Percentiles rank a stretch among this genome's conserved stretches.
Evolutionary conservation across 1,284 basidiomycete species (phyloP).

Genomic region (Phellopilus nigrolimitatus): DNA sequence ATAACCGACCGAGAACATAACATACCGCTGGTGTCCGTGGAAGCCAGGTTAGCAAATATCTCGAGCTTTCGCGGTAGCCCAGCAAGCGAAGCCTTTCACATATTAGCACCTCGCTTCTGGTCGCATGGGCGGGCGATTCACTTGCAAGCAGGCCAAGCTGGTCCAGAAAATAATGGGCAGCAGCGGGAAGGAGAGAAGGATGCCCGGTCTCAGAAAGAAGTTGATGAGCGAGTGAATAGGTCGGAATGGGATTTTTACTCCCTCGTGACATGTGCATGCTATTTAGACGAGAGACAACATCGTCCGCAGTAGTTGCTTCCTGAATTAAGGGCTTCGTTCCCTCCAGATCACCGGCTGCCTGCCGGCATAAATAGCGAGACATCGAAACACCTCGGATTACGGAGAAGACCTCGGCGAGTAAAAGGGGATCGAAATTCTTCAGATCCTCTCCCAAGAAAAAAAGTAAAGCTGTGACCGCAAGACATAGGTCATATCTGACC

Average conservation of each 20-base stretch:
- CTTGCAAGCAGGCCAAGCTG: slow-evolving; percentile 60
- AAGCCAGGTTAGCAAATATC: slow-evolving; percentile 67
- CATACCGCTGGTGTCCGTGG: slow-evolving; percentile 71
- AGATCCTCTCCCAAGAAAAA: slow-evolving; percentile 65
- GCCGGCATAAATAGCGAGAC: slow-evolving; percentile 53
- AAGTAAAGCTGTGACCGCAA: slow-evolving; percentile 62
- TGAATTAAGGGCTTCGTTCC: slow-evolving; percentile 27
- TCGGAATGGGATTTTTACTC: slow-evolving; percentile 43
- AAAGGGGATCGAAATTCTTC: slow-evolving; percentile 53
- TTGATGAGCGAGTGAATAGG: slow-evolving; percentile 68
- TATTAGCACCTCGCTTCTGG: slow-evolving; percentile 64
- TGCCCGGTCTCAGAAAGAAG: slow-evolving; percentile 53
- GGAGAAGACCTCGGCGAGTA: slow-evolving; percentile 70
- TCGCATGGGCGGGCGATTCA: slow-evolving; percentile 57
- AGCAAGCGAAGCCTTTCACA: slow-evolving; percentile 64
- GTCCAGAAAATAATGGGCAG: slow-evolving; percentile 67
- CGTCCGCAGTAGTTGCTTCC: slow-evolving; percentile 44
- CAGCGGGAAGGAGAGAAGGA: slow-evolving; percentile 42
- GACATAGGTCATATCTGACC: slow-evolving; percentile 67
- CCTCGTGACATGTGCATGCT: slow-evolving; percentile 65
- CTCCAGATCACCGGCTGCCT: slow-evolving; percentile 47
- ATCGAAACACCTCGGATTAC: slow-evolving; percentile 73
- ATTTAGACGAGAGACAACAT: slow-evolving; percentile 59
- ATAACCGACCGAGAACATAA: slow-evolving; percentile 69
- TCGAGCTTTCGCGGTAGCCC: slow-evolving; percentile 58